phyloP scores from a whole-genome alignment of 1,284 basidiomycete species.

The Exobasidium rhododendri region DNA sequence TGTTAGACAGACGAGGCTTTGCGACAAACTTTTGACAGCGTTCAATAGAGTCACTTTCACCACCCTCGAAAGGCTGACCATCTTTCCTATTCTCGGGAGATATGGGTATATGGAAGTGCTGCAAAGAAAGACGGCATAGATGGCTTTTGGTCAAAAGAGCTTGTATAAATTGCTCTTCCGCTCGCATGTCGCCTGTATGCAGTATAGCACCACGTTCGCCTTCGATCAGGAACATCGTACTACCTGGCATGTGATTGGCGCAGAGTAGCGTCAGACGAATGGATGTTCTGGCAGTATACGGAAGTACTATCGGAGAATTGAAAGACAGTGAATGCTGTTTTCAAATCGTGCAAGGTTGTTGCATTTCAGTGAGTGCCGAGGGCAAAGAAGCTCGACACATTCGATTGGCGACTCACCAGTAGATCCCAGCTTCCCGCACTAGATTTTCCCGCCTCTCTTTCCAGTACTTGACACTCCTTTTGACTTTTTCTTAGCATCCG shows the following conservation, averaged over 20 bases:
- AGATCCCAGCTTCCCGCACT: neutral
- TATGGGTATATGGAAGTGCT: neutral
- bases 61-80: neutral
- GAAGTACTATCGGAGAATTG: constrained; percentile 65
- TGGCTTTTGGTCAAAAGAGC: constrained; percentile 67
- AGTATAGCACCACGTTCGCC: constrained; percentile 70
- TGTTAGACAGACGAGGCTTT: constrained; percentile 56
- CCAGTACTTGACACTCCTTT: neutral
- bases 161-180: constrained; percentile 74
- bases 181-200: constrained; percentile 88
- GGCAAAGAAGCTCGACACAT: neutral
- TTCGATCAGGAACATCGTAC: constrained; percentile 86
- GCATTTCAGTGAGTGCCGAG: too few relatives aligned
- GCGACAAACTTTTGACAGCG: neutral
- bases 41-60: neutral
- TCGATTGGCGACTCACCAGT: neutral
- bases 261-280: constrained; percentile 77
- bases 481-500: constrained; percentile 26
- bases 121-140: constrained; percentile 59
- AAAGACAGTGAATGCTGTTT: constrained; percentile 32
- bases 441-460: neutral
- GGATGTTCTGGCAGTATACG: constrained; percentile 61
- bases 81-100: neutral
- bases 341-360: neutral
- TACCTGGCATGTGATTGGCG: constrained; percentile 91